These are phyloP conservation scores for Raffaelea ambrosiae DNA, from an alignment of 2,329 filamentous ascomycete species.

Conservation along the genomic window DNA sequence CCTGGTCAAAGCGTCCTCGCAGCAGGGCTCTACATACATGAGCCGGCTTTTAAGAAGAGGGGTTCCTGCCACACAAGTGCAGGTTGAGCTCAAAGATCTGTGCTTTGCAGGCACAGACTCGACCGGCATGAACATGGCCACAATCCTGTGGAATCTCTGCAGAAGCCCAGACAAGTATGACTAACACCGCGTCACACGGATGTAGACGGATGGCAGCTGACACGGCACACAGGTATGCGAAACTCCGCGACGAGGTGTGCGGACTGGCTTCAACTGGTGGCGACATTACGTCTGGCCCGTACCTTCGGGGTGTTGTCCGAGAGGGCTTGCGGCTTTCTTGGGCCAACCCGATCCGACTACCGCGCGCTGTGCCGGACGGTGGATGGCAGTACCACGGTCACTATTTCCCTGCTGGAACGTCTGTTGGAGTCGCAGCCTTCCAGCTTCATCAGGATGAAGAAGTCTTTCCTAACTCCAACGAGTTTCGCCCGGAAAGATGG, in stretches of 20 bases:
- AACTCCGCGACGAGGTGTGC: neutral
- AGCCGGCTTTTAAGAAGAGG: slow-evolving; percentile 4
- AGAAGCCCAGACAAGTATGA: neutral
- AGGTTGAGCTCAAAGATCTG: slow-evolving; percentile 9
- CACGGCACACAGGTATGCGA: neutral
- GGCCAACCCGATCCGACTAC: slow-evolving; percentile 11
- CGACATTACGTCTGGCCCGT: slow-evolving; percentile 2
- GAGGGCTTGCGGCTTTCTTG: slow-evolving; percentile 13
- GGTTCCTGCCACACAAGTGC: neutral
- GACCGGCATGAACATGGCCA: slow-evolving; percentile 10
- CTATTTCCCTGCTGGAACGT: slow-evolving; percentile 14
- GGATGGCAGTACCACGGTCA: slow-evolving; percentile 12
- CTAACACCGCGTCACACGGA: neutral
- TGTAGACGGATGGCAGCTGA: neutral
- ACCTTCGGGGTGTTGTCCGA: slow-evolving; percentile 11
- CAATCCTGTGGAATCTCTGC: slow-evolving; percentile 7
- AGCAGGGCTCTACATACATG: slow-evolving; percentile 5
- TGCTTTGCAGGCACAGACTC: slow-evolving; percentile 12
- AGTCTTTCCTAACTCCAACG: slow-evolving; percentile 12
- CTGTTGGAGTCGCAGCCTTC: slow-evolving; percentile 15
- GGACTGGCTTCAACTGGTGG: neutral
- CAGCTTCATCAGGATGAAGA: slow-evolving; percentile 13
- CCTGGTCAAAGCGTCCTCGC: slow-evolving; percentile 1
- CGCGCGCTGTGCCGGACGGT: slow-evolving; percentile 5
- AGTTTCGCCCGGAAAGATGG: slow-evolving; percentile 15